phyloP scores from a whole-genome alignment of 441 rosid genomes.

The Gossypium trilobum region DNA sequence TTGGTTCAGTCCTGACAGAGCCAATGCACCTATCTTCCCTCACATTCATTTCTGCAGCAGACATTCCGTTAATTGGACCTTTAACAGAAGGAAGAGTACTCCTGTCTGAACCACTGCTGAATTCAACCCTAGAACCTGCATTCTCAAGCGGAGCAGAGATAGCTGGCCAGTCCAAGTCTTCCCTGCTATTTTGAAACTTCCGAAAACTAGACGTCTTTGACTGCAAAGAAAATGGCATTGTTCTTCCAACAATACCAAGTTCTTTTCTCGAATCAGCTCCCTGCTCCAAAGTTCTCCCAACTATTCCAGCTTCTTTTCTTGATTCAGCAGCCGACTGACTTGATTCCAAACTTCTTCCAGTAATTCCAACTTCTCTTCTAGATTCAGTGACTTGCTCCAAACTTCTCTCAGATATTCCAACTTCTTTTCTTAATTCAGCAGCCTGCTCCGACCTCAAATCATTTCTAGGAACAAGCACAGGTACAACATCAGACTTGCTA shows the following conservation, averaged over 20 bases:
- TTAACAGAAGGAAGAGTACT: conserved; percentile 32
- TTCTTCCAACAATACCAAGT: conserved; percentile 66
- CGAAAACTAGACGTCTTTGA: conserved; percentile 56
- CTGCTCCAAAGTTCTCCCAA: conserved; percentile 61
- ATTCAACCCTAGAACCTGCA: conserved; percentile 36
- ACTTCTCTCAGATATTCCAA: conserved; percentile 18
- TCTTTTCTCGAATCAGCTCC: conserved; percentile 69
- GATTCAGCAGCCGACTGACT: conserved; percentile 37
- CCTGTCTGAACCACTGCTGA: conserved; percentile 33
- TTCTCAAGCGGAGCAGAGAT: conserved; percentile 36
- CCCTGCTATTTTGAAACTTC: conserved; percentile 52
- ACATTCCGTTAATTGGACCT: conserved; percentile 37
- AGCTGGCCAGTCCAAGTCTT: conserved; percentile 50
- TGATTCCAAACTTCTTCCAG: conserved; percentile 33
- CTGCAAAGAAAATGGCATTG: conserved; percentile 97
- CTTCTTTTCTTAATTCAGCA: conserved; percentile 66
- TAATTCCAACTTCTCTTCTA: conserved; percentile 13
- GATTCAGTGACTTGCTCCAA: conserved; percentile 30
- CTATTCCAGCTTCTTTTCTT: conserved; percentile 68
- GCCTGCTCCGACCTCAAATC: conserved; percentile 48
- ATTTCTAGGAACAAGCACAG: conserved; percentile 77
- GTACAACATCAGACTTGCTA: conserved; percentile 48
- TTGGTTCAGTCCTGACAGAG: conserved; percentile 39
- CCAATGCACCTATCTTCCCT: conserved; percentile 44
- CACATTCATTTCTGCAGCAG: conserved; percentile 41